Evolutionary conservation across 2,329 filamentous ascomycete genomes (phyloP).

Genomic region (Ceratocystis cubensis): DNA sequence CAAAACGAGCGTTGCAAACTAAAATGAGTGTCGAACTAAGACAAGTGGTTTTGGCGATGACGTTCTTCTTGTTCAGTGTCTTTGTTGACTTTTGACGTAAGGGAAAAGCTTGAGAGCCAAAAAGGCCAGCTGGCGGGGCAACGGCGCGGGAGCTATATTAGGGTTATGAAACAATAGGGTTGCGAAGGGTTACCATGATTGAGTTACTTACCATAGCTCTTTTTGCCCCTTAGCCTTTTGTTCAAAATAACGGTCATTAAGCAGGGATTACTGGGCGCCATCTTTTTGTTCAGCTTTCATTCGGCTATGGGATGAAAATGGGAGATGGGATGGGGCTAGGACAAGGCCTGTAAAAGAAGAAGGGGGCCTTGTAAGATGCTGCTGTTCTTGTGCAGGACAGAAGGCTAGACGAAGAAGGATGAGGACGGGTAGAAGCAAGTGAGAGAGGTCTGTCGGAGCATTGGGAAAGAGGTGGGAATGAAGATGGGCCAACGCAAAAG

Average conservation of each 20-base stretch:
- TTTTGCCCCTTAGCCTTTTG: too few relatives aligned
- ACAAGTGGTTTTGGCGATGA: too few relatives aligned
- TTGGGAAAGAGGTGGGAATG: background rate
- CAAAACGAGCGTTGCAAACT: too few relatives aligned
- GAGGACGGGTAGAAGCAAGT: background rate
- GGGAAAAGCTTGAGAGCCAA: background rate
- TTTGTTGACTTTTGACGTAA: conserved; percentile 2
- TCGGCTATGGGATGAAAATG: background rate
- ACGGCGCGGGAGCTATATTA: background rate
- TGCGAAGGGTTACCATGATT: background rate
- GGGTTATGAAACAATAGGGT: background rate
- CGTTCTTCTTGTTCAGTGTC: background rate
- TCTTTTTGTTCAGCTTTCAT: conserved; percentile 6
- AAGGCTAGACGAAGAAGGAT: background rate
- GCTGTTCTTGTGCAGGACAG: background rate
- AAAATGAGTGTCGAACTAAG: too few relatives aligned
- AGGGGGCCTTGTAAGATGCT: too few relatives aligned
- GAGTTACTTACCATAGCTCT: background rate
- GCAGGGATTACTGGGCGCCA: background rate
- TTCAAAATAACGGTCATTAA: background rate
- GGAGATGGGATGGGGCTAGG: background rate
- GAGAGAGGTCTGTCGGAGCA: background rate
- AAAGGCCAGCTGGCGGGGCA: conserved; percentile 11
- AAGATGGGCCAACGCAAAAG: background rate
- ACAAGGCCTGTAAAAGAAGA: too few relatives aligned